Base-by-base conservation (phyloP, 495 filamentous ascomycete species). In the Cercophora sp. region DNA sequence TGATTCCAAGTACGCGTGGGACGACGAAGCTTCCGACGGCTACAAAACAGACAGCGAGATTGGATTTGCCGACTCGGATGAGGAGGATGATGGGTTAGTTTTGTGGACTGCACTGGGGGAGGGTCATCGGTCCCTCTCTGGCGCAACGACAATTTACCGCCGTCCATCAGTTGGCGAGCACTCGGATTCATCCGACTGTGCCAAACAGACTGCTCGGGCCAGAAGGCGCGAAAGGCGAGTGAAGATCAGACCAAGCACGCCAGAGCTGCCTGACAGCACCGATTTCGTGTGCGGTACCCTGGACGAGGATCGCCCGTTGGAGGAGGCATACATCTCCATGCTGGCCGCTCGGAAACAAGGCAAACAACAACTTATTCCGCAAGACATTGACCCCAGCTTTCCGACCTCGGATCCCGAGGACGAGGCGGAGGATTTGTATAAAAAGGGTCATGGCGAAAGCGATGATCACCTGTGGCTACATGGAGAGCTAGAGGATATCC, bases 281-380 rank as follows among this genome's bases (percentile, higher is more conserved):
- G 94, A 97, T 66, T 98, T 98, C 62, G 93, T 98, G 20, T 96
- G 93, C 63, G 93, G 93, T 43, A 98, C 93, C 11, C 74, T 98
- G 15, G 93, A 97, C 61, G 93, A 98, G 65, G 93, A 98, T 64
- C 85, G 89, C 44, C 86, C 89, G n/a, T 69, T 97, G 32, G 93
- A 98, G 65, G 86, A 88, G 53, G 91, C 88, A 2, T 98, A 96
- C 65, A 81, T 95, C 41, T 88, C 88, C 9, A 88, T 85, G 56
- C 75, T 93, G 50, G 88, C 93, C 60, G 83, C 88, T 43, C 82
- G 88, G 31, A 86, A 86, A 52, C 83, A 84, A 35, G 84, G 83
- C 48, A 96, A 89, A 69, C 87, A 88, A 52, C 80, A 83, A 50
- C 59, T 75, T 23, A 87, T 89, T 22, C 91, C 93, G 35, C 93